These are phyloP conservation scores for Leccinum olivaceopallidum DNA, from an alignment of 768 basidiomycete species.

Conservation along the genomic window DNA sequence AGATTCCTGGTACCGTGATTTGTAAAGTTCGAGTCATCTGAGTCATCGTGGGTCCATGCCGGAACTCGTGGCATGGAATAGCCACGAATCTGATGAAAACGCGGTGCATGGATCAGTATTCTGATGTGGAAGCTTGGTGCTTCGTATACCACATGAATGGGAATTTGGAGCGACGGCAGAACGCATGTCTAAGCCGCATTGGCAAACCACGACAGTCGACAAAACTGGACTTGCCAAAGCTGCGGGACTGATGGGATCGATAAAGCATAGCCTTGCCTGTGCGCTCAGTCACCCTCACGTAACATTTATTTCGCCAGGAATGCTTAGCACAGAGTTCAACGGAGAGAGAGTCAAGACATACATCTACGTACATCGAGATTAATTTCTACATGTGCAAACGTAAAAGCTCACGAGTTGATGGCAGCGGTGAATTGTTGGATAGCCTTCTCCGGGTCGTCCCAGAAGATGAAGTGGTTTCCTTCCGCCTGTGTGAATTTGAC, in stretches of 20 bases:
- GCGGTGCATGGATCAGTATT: background rate
- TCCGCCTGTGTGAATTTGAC: slow-evolving; percentile 16
- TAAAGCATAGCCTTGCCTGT: too few species aligned
- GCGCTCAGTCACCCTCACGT: background rate
- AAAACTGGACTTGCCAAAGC: too few species aligned
- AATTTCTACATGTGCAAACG: background rate
- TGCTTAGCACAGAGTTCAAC: background rate
- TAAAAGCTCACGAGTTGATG: slow-evolving; percentile 10
- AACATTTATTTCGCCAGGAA: background rate
- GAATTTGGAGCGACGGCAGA: background rate
- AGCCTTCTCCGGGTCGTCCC: slow-evolving; percentile 25
- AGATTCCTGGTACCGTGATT: background rate
- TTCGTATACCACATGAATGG: background rate
- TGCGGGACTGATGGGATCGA: background rate
- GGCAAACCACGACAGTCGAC: too few species aligned
- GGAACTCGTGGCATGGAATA: background rate
- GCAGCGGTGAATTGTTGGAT: slow-evolving; percentile 15
- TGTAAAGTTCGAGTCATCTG: background rate
- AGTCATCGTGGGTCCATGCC: background rate
- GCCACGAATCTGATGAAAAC: background rate
- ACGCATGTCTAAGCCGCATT: too few species aligned
- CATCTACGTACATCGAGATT: background rate
- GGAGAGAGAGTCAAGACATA: background rate
- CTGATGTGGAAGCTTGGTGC: background rate
- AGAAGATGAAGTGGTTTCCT: slow-evolving; percentile 28